Evolutionary conservation across 495 filamentous ascomycete species (phyloP), one percentile per base, ranked within the genome.

Genomic region (Penicillium canescens): DNA sequence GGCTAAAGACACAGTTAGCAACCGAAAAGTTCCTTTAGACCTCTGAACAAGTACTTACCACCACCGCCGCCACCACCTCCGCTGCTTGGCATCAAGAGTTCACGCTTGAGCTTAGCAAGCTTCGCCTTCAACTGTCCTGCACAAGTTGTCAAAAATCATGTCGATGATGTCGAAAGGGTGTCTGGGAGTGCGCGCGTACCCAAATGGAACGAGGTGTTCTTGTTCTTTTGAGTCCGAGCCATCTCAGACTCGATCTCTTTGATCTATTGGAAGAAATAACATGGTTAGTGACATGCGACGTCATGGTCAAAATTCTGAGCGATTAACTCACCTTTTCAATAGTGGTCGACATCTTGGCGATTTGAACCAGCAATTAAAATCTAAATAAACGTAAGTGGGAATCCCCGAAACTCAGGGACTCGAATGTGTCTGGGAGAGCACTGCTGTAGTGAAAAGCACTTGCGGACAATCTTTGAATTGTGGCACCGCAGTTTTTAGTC

Each of bases 161-260:
- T 31, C 28, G 28, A 31, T 31, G 42, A 39, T 14, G 48, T 52
- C 36, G 34, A 38, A 52, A 18, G 33, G 24, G 44, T 35, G 34
- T 54, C 40, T 21, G 52, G 4, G 18, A 40, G 42, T 18, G 41
- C 12, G 44, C 34, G 37, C 74, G 62, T 77, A 82, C 85, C 86
- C 68, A 89, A 74, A 67, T 87, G 83, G 65, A 86, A 98, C 31
- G 92, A 92, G 12, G 94, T 98, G 36, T 90, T 90, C 76, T 98
- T 98, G 73, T 98, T 98, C 77, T 97, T 98, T 70, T 98, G 94
- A 62, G 92, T 98, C 72, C 83, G 83, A 73, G 91, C 90, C 92
- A 95, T 95, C 86, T 97, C 94, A 77, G 87, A 77, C 89, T 98
- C 94, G 70, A 98, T 87, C 66, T 92, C 90, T 72, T 96, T 98